Evolutionary conservation across 2,329 filamentous ascomycete species (phyloP).

Genomic region (Fusarium goolgardi): DNA sequence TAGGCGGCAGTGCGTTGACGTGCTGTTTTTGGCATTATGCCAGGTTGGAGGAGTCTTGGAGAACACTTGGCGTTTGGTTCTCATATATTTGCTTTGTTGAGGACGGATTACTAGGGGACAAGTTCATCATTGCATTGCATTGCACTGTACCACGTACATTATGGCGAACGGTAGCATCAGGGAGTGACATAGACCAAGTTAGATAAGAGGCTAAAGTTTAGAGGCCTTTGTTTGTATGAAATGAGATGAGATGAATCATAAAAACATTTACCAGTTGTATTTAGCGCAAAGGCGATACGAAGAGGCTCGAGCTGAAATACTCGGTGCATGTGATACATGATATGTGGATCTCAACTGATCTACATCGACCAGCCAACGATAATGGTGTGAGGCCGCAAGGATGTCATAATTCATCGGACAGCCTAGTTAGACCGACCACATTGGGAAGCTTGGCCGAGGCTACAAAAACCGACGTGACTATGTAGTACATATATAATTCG

Average conservation of each 20-base stretch:
- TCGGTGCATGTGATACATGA: conserved; percentile 35
- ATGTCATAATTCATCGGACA: conserved; percentile 1
- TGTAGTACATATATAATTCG: background rate
- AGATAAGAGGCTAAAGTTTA: conserved; percentile 29
- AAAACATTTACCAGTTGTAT: conserved; percentile 3
- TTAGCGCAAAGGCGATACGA: background rate
- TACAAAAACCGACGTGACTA: conserved; percentile 1
- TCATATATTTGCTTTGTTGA: conserved; percentile 23
- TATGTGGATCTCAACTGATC: conserved; percentile 19
- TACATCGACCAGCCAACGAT: conserved; percentile 17
- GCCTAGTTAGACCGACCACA: conserved; percentile 29
- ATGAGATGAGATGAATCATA: conserved; percentile 14
- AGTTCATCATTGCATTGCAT: conserved; percentile 17
- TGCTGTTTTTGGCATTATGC: conserved; percentile 26
- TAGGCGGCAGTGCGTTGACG: conserved; percentile 9
- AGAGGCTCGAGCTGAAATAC: conserved; percentile 12
- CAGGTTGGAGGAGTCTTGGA: conserved; percentile 35
- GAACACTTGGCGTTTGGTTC: conserved; percentile 43
- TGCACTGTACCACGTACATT: background rate
- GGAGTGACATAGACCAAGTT: conserved; percentile 29
- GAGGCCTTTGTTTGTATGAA: conserved; percentile 28
- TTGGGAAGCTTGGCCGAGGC: conserved; percentile 25
- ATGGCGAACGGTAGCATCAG: conserved; percentile 33
- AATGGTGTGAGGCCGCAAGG: background rate
- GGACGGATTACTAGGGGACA: conserved; percentile 10